A percentile compares a stretch with the other conserved stretches of the same genome.
Evolutionary conservation across 2,329 filamentous ascomycete genomes (phyloP).

Genomic region (Paradendryphiella salina): DNA sequence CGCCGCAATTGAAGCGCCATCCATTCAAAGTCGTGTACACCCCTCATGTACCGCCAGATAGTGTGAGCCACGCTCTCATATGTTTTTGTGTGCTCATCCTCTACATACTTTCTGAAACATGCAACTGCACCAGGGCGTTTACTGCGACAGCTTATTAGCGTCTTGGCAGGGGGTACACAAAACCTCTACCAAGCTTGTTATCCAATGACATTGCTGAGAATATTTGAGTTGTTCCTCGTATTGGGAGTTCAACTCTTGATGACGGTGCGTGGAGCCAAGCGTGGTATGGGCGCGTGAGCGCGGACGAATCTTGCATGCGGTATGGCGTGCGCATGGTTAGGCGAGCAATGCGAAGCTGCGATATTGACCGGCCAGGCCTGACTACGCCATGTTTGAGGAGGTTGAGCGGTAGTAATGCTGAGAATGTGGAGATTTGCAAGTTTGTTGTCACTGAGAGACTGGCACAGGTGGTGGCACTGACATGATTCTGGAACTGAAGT

Average conservation of each 20-base stretch:
- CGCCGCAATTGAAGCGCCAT: background rate
- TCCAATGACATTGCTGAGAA: background rate
- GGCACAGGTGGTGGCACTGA: background rate
- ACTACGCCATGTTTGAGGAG: background rate
- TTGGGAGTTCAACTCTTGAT: background rate
- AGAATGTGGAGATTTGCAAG: background rate
- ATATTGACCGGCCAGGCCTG: background rate
- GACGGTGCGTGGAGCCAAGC: slow-evolving; percentile 1
- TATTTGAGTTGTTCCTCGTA: slow-evolving; percentile 1
- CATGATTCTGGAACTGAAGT: background rate
- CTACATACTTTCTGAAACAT: slow-evolving; percentile 4
- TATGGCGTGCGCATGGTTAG: slow-evolving; percentile 1
- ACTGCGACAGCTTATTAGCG: background rate
- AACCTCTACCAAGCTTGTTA: background rate
- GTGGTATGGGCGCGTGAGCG: slow-evolving; percentile 2
- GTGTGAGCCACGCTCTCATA: background rate
- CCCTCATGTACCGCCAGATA: background rate
- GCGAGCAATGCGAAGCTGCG: background rate
- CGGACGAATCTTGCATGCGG: background rate
- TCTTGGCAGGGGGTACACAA: background rate
- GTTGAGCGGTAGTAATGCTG: background rate
- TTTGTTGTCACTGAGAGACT: background rate
- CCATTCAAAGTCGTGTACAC: background rate
- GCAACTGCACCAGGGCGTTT: background rate
- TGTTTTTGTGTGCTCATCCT: background rate